These are phyloP conservation scores for Leccinum variicolor DNA, from an alignment of 768 basidiomycete genomes.

Conservation along the genomic window DNA sequence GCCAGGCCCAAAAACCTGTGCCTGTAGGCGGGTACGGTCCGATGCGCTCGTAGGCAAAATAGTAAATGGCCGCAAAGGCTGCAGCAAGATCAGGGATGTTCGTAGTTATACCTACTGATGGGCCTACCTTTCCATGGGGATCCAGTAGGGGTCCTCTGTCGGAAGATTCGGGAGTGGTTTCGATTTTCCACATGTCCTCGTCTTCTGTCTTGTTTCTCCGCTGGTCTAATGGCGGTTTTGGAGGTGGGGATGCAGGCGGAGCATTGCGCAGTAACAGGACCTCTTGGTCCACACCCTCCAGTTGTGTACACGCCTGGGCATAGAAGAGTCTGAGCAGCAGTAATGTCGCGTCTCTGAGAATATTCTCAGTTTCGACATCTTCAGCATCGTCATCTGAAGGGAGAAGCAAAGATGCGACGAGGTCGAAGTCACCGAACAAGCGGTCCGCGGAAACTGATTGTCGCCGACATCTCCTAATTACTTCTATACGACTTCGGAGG, in stretches of 20 bases:
- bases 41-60: conserved; percentile 73
- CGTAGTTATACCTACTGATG: background rate
- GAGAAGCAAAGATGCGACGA: conserved; percentile 63
- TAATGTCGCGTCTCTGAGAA: conserved; percentile 62
- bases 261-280: conserved; percentile 60
- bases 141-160: conserved; percentile 70
- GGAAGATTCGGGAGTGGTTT: conserved; percentile 44
- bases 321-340: conserved; percentile 74
- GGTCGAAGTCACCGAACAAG: conserved; percentile 51
- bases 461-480: conserved; percentile 51
- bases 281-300: conserved; percentile 71
- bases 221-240: conserved; percentile 33
- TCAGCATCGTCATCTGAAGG: conserved; percentile 36
- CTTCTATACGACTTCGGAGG: conserved; percentile 63
- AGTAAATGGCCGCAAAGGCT: conserved; percentile 91
- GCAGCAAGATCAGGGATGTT: conserved; percentile 3
- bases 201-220: conserved; percentile 37
- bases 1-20: conserved; percentile 80
- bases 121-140: conserved; percentile 65
- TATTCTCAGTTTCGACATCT: conserved; percentile 60
- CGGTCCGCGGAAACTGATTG: conserved; percentile 34
- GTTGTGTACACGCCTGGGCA: conserved; percentile 62
- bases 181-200: conserved; percentile 71
- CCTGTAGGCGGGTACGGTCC: conserved; percentile 69
- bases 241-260: conserved; percentile 37